Conservation (phyloP, 73 alveolate genomes). For the Paraurostyla sp. region DNA sequence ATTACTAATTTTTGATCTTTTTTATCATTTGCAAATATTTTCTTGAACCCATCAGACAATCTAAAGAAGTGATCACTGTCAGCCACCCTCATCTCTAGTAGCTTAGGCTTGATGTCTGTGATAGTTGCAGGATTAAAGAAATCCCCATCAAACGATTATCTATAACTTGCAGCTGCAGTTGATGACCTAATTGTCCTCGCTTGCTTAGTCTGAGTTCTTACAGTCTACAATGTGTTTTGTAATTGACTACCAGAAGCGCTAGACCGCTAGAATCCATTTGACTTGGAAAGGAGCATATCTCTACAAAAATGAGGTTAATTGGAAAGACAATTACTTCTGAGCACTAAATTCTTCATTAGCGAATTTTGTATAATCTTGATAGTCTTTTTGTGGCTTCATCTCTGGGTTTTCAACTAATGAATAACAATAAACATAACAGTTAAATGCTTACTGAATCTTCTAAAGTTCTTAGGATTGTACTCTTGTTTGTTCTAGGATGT, state of each 20-base stretch:
- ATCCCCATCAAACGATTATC: conserved; percentile 7
- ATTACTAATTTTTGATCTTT: conserved; percentile 62
- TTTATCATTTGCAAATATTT: conserved; percentile 68
- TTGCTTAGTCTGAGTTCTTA: conserved; percentile 19
- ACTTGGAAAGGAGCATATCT: conserved; percentile 10
- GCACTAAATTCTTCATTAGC: conserved; percentile 48
- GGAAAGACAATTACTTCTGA: background rate
- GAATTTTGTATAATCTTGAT: conserved; percentile 48
- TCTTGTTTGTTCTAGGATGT: conserved; percentile 45
- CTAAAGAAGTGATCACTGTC: conserved; percentile 48
- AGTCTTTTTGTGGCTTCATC: conserved; percentile 58
- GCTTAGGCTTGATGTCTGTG: conserved; percentile 65
- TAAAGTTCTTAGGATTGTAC: conserved; percentile 40
- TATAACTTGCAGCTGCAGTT: conserved; percentile 32
- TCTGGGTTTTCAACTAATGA: conserved; percentile 44
- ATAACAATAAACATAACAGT: background rate
- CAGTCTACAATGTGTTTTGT: background rate
- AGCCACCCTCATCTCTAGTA: conserved; percentile 54
- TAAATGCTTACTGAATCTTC: conserved; percentile 21
- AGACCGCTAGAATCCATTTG: conserved; percentile 14
- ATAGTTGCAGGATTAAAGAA: conserved; percentile 7
- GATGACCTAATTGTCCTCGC: conserved; percentile 4
- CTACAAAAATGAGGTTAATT: background rate
- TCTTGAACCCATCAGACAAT: conserved; percentile 74
- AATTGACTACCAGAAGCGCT: conserved; percentile 20